These are phyloP conservation scores for Lenwebbia sp. DNA, from an alignment of 345 rosid genomes.

Conservation along the genomic window DNA sequence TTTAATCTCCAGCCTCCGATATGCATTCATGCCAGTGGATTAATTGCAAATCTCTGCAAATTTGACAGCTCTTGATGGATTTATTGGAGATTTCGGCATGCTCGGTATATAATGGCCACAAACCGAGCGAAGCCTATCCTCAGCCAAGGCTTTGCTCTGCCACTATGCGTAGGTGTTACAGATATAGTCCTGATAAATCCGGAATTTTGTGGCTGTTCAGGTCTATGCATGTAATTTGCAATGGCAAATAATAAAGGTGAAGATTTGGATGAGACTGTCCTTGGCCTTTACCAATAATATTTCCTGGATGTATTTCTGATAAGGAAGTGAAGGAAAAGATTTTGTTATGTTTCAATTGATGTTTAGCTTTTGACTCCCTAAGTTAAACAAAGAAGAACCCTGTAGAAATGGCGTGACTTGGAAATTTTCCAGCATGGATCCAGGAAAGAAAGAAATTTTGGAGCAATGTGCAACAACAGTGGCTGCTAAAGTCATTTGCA, in stretches of 20 bases:
- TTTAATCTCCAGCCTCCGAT: background rate
- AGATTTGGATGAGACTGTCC: background rate
- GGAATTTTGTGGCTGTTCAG: background rate
- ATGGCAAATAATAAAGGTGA: background rate
- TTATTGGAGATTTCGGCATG: slow-evolving; percentile 68
- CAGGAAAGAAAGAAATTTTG: background rate
- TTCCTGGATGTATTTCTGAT: slow-evolving; percentile 58
- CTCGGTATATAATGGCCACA: background rate
- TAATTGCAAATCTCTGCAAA: slow-evolving; percentile 26
- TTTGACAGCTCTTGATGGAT: slow-evolving; percentile 67
- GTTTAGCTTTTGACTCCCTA: background rate
- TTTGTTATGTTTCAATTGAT: slow-evolving; percentile 27
- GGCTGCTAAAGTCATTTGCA: background rate
- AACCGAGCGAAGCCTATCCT: background rate
- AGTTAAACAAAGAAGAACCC: background rate
- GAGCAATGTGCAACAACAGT: background rate
- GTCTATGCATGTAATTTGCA: background rate
- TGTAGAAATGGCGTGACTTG: background rate
- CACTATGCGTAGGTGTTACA: background rate
- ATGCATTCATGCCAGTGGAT: background rate
- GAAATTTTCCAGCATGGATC: background rate
- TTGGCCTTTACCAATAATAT: slow-evolving; percentile 26
- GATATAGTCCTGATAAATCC: background rate
- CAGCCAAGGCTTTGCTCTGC: background rate
- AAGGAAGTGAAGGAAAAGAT: slow-evolving; percentile 52